A percentile compares a stretch with the other conserved stretches of the same genome.
phyloP scores from a whole-genome alignment of 2,329 filamentous ascomycete species.

The Aureobasidium zeae region DNA sequence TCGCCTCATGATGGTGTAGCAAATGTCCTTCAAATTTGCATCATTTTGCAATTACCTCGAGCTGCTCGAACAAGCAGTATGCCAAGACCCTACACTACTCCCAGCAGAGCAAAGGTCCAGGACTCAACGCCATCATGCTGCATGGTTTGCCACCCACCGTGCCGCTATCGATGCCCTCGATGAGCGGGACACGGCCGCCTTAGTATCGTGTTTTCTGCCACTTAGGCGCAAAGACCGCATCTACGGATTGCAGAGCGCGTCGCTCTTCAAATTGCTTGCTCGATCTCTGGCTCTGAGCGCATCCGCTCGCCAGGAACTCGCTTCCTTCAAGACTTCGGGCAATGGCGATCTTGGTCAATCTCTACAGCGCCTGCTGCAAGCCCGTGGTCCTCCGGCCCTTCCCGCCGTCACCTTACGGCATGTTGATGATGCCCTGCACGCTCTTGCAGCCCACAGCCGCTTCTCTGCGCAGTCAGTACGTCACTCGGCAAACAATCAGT shows the following conservation, averaged over 20 bases:
- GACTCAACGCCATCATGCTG: conserved; percentile 15
- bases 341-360: conserved; percentile 62
- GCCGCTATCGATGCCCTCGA: conserved; percentile 47
- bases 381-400: conserved; percentile 40
- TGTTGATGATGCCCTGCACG: conserved; percentile 57
- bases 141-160: conserved; percentile 62
- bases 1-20: conserved; percentile 2
- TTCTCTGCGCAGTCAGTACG: conserved; percentile 59
- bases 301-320: conserved; percentile 52
- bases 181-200: conserved; percentile 47
- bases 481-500: conserved; percentile 21
- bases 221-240: conserved; percentile 69
- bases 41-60: conserved; percentile 64
- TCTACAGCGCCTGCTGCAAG: conserved; percentile 53
- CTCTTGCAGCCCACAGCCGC: conserved; percentile 56
- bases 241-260: conserved; percentile 56
- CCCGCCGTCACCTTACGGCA: conserved; percentile 56
- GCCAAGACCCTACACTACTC: conserved; percentile 33
- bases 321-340: conserved; percentile 51
- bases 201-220: conserved; percentile 69
- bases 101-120: conserved; percentile 24
- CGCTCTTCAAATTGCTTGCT: conserved; percentile 58
- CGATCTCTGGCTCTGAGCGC: conserved; percentile 56
- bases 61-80: conserved; percentile 46
- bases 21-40: conserved; percentile 41